Evolutionary conservation across 2,329 filamentous ascomycete genomes (phyloP), one percentile per base, ranked within the genome.

Genomic region (Clathrospora elynae): DNA sequence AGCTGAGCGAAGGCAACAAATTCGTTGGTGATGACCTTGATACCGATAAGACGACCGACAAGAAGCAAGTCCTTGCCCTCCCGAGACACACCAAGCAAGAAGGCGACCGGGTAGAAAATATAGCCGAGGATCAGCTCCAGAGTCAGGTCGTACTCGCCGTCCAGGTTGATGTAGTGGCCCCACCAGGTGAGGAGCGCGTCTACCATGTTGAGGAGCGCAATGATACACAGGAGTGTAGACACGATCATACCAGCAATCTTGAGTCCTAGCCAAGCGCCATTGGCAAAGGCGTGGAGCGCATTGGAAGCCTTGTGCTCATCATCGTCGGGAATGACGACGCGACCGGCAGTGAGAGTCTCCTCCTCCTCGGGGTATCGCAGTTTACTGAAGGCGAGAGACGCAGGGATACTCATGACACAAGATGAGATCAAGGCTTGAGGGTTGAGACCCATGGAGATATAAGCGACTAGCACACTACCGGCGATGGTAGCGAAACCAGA

Each of bases 371-470:
- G 91, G 68, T 87, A 96, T 43, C 91, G 86, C 60, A 96, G 79
- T 75, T 96, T 96, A 52, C 87, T 92, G 49, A 93, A 85, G 35
- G 90, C 90, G 10, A 96, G 79, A 3, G 90, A 95, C 1, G 90
- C 90, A 0, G 91, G 91, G 53, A 96, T 96, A 59, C 87, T 91
- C 91, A 96, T 96, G 68, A 96, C 90, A 66, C 90, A 96, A 6
- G 88, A 91, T 2, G 89, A 95, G 18, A 96, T 86, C 32, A 96
- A 78, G 3, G 88, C 90, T 68, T 95, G 87, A 1, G 88, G 78
- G 68, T 90, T 93, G 41, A 96, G 78, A 26, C 90, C 90, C 60
- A 96, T 83, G 18, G 78, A 76, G 44, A 96, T 91, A 71, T 95
- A 96, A 10, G 87, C 88, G 18, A 93, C 86, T 24, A 96, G 76